Base-by-base conservation (phyloP, 805 yeast genomes). In the Starmera pachycereana region DNA sequence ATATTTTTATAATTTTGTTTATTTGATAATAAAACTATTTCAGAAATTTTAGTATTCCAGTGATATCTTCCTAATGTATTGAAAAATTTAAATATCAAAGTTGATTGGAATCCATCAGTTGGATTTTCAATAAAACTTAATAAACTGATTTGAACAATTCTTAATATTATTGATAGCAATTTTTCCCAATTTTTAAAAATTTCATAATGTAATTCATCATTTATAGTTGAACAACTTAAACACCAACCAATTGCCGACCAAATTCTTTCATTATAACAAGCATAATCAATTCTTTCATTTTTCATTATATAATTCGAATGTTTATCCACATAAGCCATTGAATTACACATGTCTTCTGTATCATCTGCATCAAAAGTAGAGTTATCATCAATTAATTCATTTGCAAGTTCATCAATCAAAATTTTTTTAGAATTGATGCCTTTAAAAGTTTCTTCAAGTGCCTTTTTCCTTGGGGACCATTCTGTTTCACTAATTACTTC, bases 171-270 rank as follows among this genome's bases (percentile, higher is more conserved):
- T 9, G 13, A 28, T 8, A 53, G 27, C 2, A 52, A 29, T 9
- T 47, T 47, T n/a, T 38, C 27, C 58, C 57, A 53, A 40, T 48
- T 48, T 29, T 45, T 35, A 51, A 49, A 51, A 12, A 45, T 44
- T 33, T 42, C 44, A 12, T 35, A 41, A 27, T 40, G 40, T 0
- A 39, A 35, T 3, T 38, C 32, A 6, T 45, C 40, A 8, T 40
- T 41, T 0, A 49, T 43, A n/a, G 44, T 37, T 2, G 60, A 48
- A 36, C 61, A 56, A 25, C 49, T 48, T 27, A 61, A 41, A 0
- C 54, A 58, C 64, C 63, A 61, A 29, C 46, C 36, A 12, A 57
- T 48, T 2, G 53, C 59, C 6, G 40, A 40, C 60, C 63, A 54
- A 3, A 57, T 45, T 13, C 37, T 47, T 4, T 45, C 48, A 4